A percentile compares a stretch with the other conserved stretches of the same genome.
Evolutionary conservation across 257 asterid species (phyloP).

Genomic region (Solanum medicagineum): DNA sequence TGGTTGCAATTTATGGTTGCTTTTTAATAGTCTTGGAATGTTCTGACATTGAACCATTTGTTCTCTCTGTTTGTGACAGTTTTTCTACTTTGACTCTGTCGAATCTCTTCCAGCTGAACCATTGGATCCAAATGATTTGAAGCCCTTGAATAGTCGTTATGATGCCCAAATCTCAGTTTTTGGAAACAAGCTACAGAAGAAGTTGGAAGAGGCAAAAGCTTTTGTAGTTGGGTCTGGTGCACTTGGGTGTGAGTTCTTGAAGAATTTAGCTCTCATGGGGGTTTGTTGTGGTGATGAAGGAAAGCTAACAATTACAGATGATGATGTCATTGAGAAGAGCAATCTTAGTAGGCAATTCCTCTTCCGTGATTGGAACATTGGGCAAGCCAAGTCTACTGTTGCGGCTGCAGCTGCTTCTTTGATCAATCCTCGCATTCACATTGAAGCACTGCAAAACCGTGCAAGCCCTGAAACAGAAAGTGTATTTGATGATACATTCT

Average conservation of each 20-base stretch:
- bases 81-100: constrained; percentile 81
- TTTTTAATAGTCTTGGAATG: neutral
- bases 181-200: constrained; percentile 77
- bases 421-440: constrained; percentile 51
- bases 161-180: constrained; percentile 94
- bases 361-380: constrained; percentile 92
- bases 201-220: constrained; percentile 61
- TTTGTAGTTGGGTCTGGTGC: constrained; percentile 97
- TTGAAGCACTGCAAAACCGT: constrained; percentile 92
- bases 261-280: constrained; percentile 90
- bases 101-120: constrained; percentile 86
- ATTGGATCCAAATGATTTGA: constrained; percentile 56
- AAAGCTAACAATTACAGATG: constrained; percentile 77
- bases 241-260: constrained; percentile 85
- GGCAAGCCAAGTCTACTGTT: constrained; percentile 87
- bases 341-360: constrained; percentile 95
- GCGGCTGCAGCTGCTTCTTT: constrained; percentile 75
- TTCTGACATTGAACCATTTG: neutral
- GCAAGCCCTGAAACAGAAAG: constrained; percentile 83
- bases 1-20: neutral
- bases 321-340: constrained; percentile 93
- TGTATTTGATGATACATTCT: constrained; percentile 71
- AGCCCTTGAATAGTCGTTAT: constrained; percentile 75
- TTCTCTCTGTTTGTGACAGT: constrained; percentile 25
- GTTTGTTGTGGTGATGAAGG: constrained; percentile 72